phyloP scores from a whole-genome alignment of 2,329 filamentous ascomycete genomes.

The Shiraia bambusicola region DNA sequence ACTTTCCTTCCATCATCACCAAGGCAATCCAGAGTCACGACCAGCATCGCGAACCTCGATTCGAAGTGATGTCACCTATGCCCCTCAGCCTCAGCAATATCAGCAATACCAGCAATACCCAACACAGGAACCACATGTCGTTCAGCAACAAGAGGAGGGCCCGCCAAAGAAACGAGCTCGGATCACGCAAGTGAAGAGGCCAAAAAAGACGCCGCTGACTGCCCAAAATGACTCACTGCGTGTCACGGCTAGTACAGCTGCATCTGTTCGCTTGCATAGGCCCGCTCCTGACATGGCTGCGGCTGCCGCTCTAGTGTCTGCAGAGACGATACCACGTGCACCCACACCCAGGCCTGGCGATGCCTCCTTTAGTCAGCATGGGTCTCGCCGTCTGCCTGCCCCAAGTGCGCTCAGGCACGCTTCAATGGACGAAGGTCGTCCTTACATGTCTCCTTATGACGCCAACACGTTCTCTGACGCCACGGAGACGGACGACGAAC shows the following conservation, averaged over 20 bases:
- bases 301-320: constrained; percentile 54
- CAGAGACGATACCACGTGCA: constrained; percentile 72
- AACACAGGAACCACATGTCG: constrained; percentile 22
- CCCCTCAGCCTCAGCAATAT: constrained; percentile 7
- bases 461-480: constrained; percentile 44
- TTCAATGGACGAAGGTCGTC: constrained; percentile 53
- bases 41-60: constrained; percentile 45
- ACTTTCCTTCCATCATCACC: constrained; percentile 41
- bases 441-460: constrained; percentile 40
- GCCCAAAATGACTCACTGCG: constrained; percentile 76
- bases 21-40: constrained; percentile 35
- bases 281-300: constrained; percentile 62
- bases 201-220: constrained; percentile 71
- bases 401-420: constrained; percentile 61
- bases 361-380: constrained; percentile 37
- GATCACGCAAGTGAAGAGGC: constrained; percentile 70
- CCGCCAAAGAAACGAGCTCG: constrained; percentile 77
- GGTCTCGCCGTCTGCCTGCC: constrained; percentile 33
- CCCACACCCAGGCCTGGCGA: constrained; percentile 71
- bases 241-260: constrained; percentile 87
- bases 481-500: constrained; percentile 51
- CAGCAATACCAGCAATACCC: constrained; percentile 11
- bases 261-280: constrained; percentile 80
- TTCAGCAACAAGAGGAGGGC: constrained; percentile 51
- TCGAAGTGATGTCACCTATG: constrained; percentile 30